A percentile compares a stretch with the other conserved stretches of the same genome.
These are phyloP conservation scores for Catharanthus roseus DNA, from an alignment of 257 asterid genomes.

Conservation along the genomic window DNA sequence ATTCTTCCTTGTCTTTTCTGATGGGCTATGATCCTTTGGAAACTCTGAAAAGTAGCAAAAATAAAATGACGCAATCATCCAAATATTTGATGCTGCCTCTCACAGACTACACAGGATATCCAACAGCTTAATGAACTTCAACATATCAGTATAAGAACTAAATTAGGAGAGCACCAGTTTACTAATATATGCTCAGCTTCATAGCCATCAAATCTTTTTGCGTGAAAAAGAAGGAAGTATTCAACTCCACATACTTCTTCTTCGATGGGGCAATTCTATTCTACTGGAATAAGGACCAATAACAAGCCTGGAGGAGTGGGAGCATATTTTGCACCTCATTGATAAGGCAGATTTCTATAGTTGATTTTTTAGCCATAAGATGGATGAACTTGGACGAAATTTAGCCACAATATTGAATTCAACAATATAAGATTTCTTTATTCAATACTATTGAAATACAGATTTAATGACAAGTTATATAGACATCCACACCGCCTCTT, in stretches of 20 bases:
- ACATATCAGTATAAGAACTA: not conserved
- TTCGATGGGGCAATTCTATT: not conserved
- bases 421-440: too few species aligned
- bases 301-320: too few species aligned
- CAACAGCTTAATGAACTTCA: not conserved
- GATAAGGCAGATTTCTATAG: too few species aligned
- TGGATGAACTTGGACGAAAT: too few species aligned
- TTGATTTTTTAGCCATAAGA: too few species aligned
- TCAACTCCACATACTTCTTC: not conserved
- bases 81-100: not conserved
- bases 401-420: too few species aligned
- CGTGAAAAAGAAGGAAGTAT: not conserved
- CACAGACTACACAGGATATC: not conserved
- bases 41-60: slow-evolving; percentile 36
- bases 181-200: slow-evolving; percentile 3
- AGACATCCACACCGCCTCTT: not conserved
- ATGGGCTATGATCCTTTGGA: slow-evolving; percentile 36
- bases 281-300: not conserved
- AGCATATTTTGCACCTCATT: too few species aligned
- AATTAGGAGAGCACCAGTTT: not conserved
- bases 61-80: not conserved
- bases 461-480: not conserved
- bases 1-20: slow-evolving; percentile 33
- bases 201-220: not conserved
- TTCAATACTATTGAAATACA: not conserved